A percentile compares a stretch with the other conserved stretches of the same genome.
Conservation (phyloP, 768 basidiomycete genomes). For the Hortiboletus flavorubellus region DNA sequence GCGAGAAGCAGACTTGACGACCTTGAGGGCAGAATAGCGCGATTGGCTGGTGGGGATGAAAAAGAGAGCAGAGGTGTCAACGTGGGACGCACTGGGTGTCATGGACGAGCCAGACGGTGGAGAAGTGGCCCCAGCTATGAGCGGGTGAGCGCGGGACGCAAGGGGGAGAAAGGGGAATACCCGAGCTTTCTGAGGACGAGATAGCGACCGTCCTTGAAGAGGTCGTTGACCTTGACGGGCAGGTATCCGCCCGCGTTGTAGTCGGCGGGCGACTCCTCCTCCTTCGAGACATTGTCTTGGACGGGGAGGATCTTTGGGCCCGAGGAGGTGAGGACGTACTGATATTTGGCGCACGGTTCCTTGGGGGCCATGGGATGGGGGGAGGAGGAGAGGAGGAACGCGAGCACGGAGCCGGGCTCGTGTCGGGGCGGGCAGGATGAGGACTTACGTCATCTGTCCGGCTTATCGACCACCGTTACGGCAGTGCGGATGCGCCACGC, state of each 20-base stretch:
- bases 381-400: neutral
- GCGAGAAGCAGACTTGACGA: slow-evolving; percentile 91
- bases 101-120: slow-evolving; percentile 89
- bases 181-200: slow-evolving; percentile 87
- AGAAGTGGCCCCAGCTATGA: slow-evolving; percentile 89
- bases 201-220: slow-evolving; percentile 84
- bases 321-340: slow-evolving; percentile 66
- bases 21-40: slow-evolving; percentile 86
- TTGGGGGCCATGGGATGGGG: slow-evolving; percentile 56
- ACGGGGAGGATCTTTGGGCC: slow-evolving; percentile 72
- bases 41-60: slow-evolving; percentile 46
- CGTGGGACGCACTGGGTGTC: slow-evolving; percentile 59
- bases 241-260: slow-evolving; percentile 83
- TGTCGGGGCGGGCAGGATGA: slow-evolving; percentile 13
- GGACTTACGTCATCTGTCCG: too few species aligned
- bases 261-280: slow-evolving; percentile 81
- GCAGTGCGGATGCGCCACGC: too few species aligned
- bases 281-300: slow-evolving; percentile 61
- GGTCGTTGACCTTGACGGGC: slow-evolving; percentile 75
- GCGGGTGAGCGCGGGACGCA: slow-evolving; percentile 5
- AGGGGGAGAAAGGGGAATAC: slow-evolving; percentile 34
- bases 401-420: slow-evolving; percentile 20
- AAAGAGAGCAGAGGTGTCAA: slow-evolving; percentile 4
- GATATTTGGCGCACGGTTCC: slow-evolving; percentile 65
- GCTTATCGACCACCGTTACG: too few species aligned